Evolutionary conservation across 257 asterid genomes (phyloP), one percentile per base, ranked within the genome.

Genomic region (Paulownia fortunei): DNA sequence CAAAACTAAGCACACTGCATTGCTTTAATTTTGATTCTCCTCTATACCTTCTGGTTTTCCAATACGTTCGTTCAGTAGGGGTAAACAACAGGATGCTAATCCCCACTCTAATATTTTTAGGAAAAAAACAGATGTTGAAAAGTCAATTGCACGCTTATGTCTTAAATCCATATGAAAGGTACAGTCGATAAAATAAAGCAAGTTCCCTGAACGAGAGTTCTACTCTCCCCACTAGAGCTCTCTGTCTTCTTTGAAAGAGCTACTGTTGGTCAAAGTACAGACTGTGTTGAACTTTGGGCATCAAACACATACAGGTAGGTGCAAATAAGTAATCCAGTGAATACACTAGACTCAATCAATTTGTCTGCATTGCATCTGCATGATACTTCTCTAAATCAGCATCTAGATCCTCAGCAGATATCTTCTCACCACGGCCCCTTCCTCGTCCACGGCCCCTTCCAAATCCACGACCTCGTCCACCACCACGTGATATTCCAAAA

Each of bases 341-440:
- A 9, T 47, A 58, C 37, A 74, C 60, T 37, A 52, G 52, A 68
- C 72, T 2, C 23, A 12, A 81, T 84, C 67, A 86, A 54, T 83
- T 72, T 42, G 86, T 82, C 76, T 76, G 86, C 93, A 81, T 82
- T 0, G 93, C 84, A 11, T 78, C 86, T 73, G 88, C 83, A 69
- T 85, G 92, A 80, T 94, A 92, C 82, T 87, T 88, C 47, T 90
- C 97, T 61, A 92, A 69, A 73, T 92, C 98, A 52, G 93, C 96
- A 82, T 92, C 97, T 3, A 92, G 93, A 72, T 87, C 94, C 27
- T 89, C 94, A 27, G 91, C 91, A 15, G 97, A 89, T 71, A 89
- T 79, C 81, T 86, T 86, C 88, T 80, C 88, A 70, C 82, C 87
- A 74, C 72, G 83, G 64, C 80, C 82, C 56, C 86, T 85, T 70